phyloP scores from a whole-genome alignment of 768 basidiomycete species.

The Cystofilobasidium bisporidii region DNA sequence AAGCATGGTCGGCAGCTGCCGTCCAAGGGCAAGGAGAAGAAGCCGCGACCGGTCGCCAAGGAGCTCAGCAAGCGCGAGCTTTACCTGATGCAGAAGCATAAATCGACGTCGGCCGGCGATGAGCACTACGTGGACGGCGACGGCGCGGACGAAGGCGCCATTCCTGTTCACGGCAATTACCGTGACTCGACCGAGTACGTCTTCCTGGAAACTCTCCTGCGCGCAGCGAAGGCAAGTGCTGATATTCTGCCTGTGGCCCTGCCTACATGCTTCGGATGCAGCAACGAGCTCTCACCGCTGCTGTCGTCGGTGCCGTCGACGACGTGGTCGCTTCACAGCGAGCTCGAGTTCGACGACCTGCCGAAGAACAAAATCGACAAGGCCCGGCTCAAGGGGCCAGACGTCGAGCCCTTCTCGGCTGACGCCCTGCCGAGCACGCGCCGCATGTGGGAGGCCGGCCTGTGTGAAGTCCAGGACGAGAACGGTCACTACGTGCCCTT shows the following conservation, averaged over 20 bases:
- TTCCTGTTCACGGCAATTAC: background rate
- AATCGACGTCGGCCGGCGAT: background rate
- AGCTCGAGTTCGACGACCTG: slow-evolving; percentile 8
- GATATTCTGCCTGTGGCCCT: no score
- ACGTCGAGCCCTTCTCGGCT: slow-evolving; percentile 34
- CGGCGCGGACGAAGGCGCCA: background rate
- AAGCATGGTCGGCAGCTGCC: background rate
- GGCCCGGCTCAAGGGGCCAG: slow-evolving; percentile 5
- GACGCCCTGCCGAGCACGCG: slow-evolving; percentile 32
- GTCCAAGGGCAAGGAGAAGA: no score
- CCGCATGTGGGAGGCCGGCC: slow-evolving; percentile 36
- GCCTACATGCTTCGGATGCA: no score
- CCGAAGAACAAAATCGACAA: slow-evolving; percentile 15
- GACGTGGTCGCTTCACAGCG: slow-evolving; percentile 14
- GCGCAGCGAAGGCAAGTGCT: no score
- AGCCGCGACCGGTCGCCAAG: background rate
- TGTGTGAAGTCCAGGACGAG: slow-evolving; percentile 34
- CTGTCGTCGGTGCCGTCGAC: background rate
- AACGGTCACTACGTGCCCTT: slow-evolving; percentile 28
- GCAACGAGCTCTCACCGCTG: background rate
- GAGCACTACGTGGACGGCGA: background rate
- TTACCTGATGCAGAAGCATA: background rate
- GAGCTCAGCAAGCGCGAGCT: slow-evolving; percentile 6
- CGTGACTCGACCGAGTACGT: slow-evolving; percentile 5
- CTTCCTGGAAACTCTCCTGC: background rate